Evolutionary conservation across 2,329 filamentous ascomycete genomes (phyloP), one percentile per base, ranked within the genome.

Genomic region (Sphaerulina vaccinii): DNA sequence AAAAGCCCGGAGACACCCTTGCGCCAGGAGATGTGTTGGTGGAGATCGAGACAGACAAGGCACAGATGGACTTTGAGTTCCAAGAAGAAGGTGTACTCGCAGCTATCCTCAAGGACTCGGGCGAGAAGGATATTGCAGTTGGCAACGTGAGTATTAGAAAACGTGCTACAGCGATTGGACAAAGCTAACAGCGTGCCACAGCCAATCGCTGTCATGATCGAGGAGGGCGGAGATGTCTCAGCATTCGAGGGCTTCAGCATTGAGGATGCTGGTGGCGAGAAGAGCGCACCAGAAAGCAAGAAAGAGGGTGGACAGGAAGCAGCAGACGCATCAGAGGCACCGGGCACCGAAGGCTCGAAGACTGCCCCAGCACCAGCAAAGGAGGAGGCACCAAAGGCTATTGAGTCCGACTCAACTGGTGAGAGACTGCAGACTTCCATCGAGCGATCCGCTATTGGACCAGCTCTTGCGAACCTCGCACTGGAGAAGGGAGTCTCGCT

Each of bases 41-140:
- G 38, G 66, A 68, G 62, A 96, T 97, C 68, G 93, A 99, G 82
- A 99, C 93, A 66, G 93, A 99, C 77, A 99, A 99, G 82, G 93
- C 93, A 60, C 93, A 97, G 79, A 99, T 99, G 93, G 93, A 99
- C 79, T 97, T 99, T 72, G 93, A 99, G 76, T 97, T 95, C 76
- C 93, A 99, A 76, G 93, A 99, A 69, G 93, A 97, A 71, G 93
- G 92, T 79, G 82, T 95, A 55, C 81, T 99, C 63, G 92, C 93
- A 67, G 96, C 96, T 82, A 82, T 97, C 59, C 79, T 99, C 68
- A 93, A 90, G 78, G 88, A 96, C 39, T 86, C 87, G 55, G 95
- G 95, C 61, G 87, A 86, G 74, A 99, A 97, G 80, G 93, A 99
- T 71, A 79, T 99, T 57, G 73, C 92, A 23, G 90, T 99, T 66